A percentile compares a stretch with the other conserved stretches of the same genome.
phyloP scores from a whole-genome alignment of 176 grass and related monocot genomes.

The Oryza meridionalis region DNA sequence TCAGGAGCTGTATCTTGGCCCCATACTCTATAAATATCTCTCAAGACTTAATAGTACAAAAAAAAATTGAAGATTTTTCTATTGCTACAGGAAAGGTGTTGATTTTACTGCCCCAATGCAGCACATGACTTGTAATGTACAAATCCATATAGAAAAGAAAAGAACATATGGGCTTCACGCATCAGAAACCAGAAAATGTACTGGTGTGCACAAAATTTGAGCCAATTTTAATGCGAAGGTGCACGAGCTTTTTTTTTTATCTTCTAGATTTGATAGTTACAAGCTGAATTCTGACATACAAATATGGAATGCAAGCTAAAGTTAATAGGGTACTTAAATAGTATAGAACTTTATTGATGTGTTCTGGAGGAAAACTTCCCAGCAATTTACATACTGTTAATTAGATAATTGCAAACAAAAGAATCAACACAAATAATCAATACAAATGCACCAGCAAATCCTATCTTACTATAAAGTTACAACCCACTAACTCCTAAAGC shows the following conservation, averaged over 20 bases:
- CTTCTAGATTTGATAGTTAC: conserved; percentile 16
- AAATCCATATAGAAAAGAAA: neutral
- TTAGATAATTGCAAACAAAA: neutral
- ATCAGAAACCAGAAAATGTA: conserved; percentile 18
- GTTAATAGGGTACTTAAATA: conserved; percentile 29
- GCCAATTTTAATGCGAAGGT: neutral
- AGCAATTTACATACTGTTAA: conserved; percentile 16
- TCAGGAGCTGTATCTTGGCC: conserved; percentile 17
- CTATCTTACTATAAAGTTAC: too few relatives aligned
- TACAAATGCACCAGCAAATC: neutral
- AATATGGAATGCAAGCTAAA: neutral
- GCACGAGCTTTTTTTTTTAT: neutral
- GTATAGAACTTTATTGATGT: neutral
- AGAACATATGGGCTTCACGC: neutral
- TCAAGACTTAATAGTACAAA: neutral
- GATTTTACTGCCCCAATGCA: neutral
- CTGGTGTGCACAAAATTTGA: neutral
- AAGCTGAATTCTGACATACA: neutral
- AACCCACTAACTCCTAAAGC: too few relatives aligned
- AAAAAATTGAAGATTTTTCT: neutral
- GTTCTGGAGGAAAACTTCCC: neutral
- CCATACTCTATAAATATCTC: neutral
- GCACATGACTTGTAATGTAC: neutral
- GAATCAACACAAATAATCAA: neutral
- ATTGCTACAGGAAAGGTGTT: neutral